These are phyloP conservation scores for Brasenia schreberi DNA, from an alignment of 164 flowering plant genomes.

Conservation along the genomic window DNA sequence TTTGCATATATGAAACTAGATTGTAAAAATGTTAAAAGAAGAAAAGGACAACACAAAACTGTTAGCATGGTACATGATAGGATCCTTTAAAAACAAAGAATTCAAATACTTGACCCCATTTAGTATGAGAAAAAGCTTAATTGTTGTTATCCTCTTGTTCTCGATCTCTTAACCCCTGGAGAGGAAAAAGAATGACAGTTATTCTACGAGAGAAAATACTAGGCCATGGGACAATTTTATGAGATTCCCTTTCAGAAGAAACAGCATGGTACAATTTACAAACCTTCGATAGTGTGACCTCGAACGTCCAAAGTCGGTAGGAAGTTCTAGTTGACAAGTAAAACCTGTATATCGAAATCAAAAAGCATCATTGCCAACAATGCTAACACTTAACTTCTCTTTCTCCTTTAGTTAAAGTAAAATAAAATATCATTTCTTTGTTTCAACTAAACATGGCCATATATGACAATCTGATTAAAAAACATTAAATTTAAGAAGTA, in stretches of 20 bases:
- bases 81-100: too few species aligned
- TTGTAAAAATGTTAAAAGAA: too few species aligned
- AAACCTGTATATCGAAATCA: slow-evolving; percentile 36
- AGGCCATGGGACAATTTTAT: background rate
- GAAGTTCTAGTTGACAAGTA: slow-evolving; percentile 81
- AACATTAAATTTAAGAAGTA: background rate
- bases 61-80: too few species aligned
- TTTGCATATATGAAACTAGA: too few species aligned
- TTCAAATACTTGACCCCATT: too few species aligned
- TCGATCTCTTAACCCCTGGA: slow-evolving; percentile 76
- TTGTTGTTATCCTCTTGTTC: slow-evolving; percentile 95
- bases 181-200: background rate
- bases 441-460: too few species aligned
- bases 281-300: slow-evolving; percentile 79
- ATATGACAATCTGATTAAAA: too few species aligned
- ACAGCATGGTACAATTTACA: background rate
- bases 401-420: too few species aligned
- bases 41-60: too few species aligned
- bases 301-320: slow-evolving; percentile 49
- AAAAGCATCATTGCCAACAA: background rate
- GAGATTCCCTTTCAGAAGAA: background rate
- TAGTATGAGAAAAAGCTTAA: too few species aligned
- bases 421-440: too few species aligned
- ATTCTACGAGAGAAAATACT: background rate
- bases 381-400: background rate